phyloP scores from a whole-genome alignment of 352 stramenopile species.

The Phytophthora multivora region DNA sequence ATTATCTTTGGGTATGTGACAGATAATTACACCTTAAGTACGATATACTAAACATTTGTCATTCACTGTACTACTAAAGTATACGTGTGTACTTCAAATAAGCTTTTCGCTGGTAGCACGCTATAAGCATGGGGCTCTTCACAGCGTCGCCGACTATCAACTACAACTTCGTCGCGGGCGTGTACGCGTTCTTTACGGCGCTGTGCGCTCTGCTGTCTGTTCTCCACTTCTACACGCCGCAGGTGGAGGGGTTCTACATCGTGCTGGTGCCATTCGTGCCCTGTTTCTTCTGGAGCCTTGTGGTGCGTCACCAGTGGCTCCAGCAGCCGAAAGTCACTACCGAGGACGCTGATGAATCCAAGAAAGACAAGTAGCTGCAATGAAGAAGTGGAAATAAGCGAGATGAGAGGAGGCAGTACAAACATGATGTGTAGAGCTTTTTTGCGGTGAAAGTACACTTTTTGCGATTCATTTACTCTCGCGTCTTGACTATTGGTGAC shows the following conservation, averaged over 20 bases:
- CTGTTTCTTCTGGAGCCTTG: conserved; percentile 84
- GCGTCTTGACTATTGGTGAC: too few relatives aligned
- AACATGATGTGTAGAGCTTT: conserved; percentile 6
- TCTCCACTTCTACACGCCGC: conserved; percentile 63
- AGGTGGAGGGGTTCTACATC: conserved; percentile 87
- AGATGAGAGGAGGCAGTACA: not conserved
- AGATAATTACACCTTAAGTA: too few relatives aligned
- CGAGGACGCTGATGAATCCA: conserved; percentile 16
- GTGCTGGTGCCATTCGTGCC: conserved; percentile 81
- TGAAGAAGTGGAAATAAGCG: not conserved
- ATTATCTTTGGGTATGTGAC: too few relatives aligned
- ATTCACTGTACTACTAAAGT: too few relatives aligned
- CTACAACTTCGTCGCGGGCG: conserved; percentile 88
- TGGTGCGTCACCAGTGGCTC: conserved; percentile 81
- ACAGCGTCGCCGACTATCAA: conserved; percentile 83
- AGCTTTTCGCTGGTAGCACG: not conserved
- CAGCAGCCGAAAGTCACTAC: conserved; percentile 14
- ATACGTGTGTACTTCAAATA: too few relatives aligned
- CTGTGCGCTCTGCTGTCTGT: conserved; percentile 63
- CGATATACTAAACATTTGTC: too few relatives aligned
- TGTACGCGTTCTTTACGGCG: conserved; percentile 74
- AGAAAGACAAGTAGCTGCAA: conserved; percentile 39
- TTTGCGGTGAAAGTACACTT: not conserved
- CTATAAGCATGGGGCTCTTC: conserved; percentile 46
- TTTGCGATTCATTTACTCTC: not conserved